Evolutionary conservation across 148 eudicot species (phyloP), one percentile per base, ranked within the genome.

Genomic region (Nyssa sinensis): DNA sequence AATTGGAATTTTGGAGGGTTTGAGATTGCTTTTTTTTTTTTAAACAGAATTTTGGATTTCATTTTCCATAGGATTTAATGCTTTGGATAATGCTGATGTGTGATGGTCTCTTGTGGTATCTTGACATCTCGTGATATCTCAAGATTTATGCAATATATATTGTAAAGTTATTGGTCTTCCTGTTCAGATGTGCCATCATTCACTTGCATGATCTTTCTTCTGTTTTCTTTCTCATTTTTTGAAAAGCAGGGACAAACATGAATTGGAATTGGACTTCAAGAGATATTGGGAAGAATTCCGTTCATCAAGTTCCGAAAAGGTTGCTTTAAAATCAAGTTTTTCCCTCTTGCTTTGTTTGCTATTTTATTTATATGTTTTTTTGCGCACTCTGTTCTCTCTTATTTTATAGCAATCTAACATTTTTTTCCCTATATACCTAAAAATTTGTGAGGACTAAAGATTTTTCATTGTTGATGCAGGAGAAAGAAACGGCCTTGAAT

Each of bases 201-300:
- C 30, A 41, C 32, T 44, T 32, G 35, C 47, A 16, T 51, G 39
- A 49, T 51, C n/a, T 62, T 72, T 67, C 53, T 11, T 53, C 23
- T 1, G 58, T 4, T n/a, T 65, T 34, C 63, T 66, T 32, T 47
- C 17, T 75, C 61, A 27, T 65, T 73, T 63, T 61, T 53, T 61
- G 39, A 21, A 31, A 74, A 75, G 74, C 87, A 93, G 98, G 80
- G 89, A 88, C 81, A 91, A 83, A 79, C 83, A 91, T 87, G 97
- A 96, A 76, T 74, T 96, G 84, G 99, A 96, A 80, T 79, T 86
- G 89, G 98, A 91, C 83, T 96, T 96, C 78, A 96, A 87, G 88
- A 93, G 94, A 85, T 83, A 84, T 63, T 96, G 99, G 99, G 99
- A 96, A 78, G 97, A 91, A 74, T 96, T 96, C 66, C 94, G 98